phyloP scores from a whole-genome alignment of 176 grass and related monocot species.

The Panicum miliaceum region DNA sequence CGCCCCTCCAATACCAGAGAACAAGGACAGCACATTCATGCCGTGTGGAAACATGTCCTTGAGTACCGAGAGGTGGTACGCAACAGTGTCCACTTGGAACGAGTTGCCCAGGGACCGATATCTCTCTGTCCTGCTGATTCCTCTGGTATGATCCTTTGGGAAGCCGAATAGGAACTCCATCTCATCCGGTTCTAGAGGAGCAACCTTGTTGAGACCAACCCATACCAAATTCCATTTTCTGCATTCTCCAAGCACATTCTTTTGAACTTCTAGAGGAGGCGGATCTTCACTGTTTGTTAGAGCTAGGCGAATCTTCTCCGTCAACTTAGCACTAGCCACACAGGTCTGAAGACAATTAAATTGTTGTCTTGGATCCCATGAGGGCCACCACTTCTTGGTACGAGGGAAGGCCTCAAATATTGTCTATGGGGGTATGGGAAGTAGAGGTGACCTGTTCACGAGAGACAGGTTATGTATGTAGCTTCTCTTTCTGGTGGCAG shows the following conservation, averaged over 20 bases:
- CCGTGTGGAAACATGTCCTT: conserved; percentile 76
- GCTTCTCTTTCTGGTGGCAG: conserved; percentile 72
- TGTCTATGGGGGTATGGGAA: conserved; percentile 61
- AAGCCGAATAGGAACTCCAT: conserved; percentile 81
- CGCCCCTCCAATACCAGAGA: conserved; percentile 93
- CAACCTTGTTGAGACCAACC: conserved; percentile 83
- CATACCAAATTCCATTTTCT: conserved; percentile 86
- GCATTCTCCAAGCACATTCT: conserved; percentile 66
- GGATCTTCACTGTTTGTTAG: conserved; percentile 39
- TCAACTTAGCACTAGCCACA: conserved; percentile 56
- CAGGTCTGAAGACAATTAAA: conserved; percentile 91
- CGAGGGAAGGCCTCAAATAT: conserved; percentile 69
- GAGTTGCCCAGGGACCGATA: conserved; percentile 79
- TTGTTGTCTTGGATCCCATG: conserved; percentile 78
- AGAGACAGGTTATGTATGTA: conserved; percentile 85
- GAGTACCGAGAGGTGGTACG: conserved; percentile 70
- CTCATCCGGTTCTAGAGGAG: conserved; percentile 81
- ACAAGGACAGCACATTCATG: conserved; percentile 71
- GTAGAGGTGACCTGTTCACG: conserved; percentile 55
- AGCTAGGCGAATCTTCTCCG: conserved; percentile 52
- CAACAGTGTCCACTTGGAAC: conserved; percentile 89
- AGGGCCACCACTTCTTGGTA: conserved; percentile 68
- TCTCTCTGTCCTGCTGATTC: conserved; percentile 70
- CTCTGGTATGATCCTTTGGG: conserved; percentile 81
- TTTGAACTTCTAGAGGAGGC: conserved; percentile 49